phyloP scores from a whole-genome alignment of 148 eudicot species.

The Mesembryanthemum crystallinum region DNA sequence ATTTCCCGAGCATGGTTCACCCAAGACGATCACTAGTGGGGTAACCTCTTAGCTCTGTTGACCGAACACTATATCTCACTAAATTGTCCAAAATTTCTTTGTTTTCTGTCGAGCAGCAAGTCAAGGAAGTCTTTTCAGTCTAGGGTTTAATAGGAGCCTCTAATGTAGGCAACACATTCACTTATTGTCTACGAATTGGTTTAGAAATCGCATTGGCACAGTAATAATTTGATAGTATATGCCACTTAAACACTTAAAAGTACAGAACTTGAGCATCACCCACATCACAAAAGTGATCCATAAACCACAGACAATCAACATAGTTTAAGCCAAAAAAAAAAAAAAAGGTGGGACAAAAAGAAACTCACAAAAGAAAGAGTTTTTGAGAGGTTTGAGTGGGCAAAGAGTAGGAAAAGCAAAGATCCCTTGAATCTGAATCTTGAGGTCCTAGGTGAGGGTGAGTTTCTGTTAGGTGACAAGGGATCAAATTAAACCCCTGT shows the following conservation, averaged over 20 bases:
- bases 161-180: background rate
- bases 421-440: slow-evolving; percentile 33
- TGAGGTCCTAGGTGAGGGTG: slow-evolving; percentile 2
- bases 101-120: background rate
- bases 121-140: background rate
- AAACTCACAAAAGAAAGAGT: slow-evolving; percentile 48
- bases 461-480: slow-evolving; percentile 33
- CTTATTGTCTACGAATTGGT: background rate
- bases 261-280: background rate
- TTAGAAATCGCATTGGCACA: background rate
- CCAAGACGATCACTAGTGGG: background rate
- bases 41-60: background rate
- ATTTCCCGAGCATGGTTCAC: background rate
- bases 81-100: background rate
- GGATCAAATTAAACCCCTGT: slow-evolving; percentile 65
- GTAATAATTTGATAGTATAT: background rate
- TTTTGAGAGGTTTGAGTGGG: slow-evolving; percentile 28
- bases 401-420: slow-evolving; percentile 38
- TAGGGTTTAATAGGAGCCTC: background rate
- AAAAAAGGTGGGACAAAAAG: background rate
- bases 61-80: background rate
- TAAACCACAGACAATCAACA: background rate
- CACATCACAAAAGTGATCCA: background rate
- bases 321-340: background rate
- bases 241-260: background rate